phyloP scores from a whole-genome alignment of 192 early-diverging fungal genomes.

The Coemansia sp. region DNA sequence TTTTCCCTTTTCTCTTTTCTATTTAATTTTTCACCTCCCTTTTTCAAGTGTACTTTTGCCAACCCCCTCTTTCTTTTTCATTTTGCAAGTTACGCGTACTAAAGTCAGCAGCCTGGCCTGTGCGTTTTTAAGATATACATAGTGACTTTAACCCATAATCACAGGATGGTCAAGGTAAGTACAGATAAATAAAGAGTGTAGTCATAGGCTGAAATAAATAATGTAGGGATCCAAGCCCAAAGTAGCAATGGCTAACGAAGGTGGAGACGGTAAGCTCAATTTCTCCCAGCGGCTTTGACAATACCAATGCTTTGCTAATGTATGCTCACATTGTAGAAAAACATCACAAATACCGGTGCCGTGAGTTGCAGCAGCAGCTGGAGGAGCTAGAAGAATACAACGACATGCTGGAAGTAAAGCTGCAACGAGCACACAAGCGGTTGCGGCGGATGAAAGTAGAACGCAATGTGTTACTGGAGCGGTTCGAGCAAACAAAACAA shows the following conservation, averaged over 20 bases:
- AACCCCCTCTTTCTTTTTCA: neutral
- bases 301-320: too few relatives aligned
- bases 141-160: too few relatives aligned
- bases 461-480: constrained; percentile 46
- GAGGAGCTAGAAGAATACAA: constrained; percentile 55
- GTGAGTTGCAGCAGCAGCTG: constrained; percentile 51
- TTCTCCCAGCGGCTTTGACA: too few relatives aligned
- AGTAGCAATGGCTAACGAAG: constrained; percentile 7
- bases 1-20: too few relatives aligned
- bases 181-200: too few relatives aligned
- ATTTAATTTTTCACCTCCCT: neutral
- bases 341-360: constrained; percentile 54
- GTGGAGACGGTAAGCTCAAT: constrained; percentile 19
- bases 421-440: constrained; percentile 43
- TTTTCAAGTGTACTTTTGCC: neutral
- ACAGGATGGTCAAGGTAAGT: too few relatives aligned
- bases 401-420: constrained; percentile 45
- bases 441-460: constrained; percentile 51
- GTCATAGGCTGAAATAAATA: too few relatives aligned
- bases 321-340: too few relatives aligned
- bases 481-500: constrained; percentile 38
- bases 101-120: too few relatives aligned
- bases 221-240: constrained; percentile 24
- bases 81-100: too few relatives aligned
- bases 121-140: too few relatives aligned